Base-by-base conservation (phyloP, 78 protist genomes). In the Dictyostelium purpureum region DNA sequence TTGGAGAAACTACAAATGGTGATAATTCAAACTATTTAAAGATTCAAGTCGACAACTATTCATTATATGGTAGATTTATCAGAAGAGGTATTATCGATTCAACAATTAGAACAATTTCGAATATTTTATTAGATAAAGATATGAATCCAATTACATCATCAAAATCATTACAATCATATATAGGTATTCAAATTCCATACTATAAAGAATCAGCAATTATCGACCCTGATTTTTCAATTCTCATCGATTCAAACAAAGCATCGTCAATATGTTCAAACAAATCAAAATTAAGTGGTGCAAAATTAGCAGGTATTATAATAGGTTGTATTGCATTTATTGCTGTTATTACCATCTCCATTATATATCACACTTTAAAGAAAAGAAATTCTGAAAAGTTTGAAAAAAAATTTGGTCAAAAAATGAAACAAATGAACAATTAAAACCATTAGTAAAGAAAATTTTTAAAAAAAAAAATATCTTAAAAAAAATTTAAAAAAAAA, bases 31-130 rank as follows among this genome's bases (percentile, higher is more conserved):
- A 80, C 18, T 76, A 40, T 37, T 21, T 56, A 4, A 52, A 59
- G 21, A 14, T 76, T 12, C 38, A 33, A 33, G 12, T 76, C n/a
- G n/a, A 56, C n/a, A 18, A 76, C 2, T 5, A 76, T 4, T 12
- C 70, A 37, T 52, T 76, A 16, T 76, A 52, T 56, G 70, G 82
- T 38, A 76, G 82, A 56, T 76, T 76, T 49, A 76, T 35, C n/a
- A 37, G 16, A 18, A 33, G 38, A 19, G 82, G 66, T 9, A 31
- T 54, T 14, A 24, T 77, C 1, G 83, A 77, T 56, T 10, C 33
- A 24, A 18, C 9, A 11, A 54, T 42, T 10, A 37, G 16, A 26
- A 63, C 33, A 4, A 45, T 57, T 10, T 12, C 4, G 6, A 65
- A 65, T 35, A 33, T 18, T n/a, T 35, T 35, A 35, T 45, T n/a